Evolutionary conservation across 805 yeast genomes (phyloP).

Genomic region (Wickerhamiella galacta): DNA sequence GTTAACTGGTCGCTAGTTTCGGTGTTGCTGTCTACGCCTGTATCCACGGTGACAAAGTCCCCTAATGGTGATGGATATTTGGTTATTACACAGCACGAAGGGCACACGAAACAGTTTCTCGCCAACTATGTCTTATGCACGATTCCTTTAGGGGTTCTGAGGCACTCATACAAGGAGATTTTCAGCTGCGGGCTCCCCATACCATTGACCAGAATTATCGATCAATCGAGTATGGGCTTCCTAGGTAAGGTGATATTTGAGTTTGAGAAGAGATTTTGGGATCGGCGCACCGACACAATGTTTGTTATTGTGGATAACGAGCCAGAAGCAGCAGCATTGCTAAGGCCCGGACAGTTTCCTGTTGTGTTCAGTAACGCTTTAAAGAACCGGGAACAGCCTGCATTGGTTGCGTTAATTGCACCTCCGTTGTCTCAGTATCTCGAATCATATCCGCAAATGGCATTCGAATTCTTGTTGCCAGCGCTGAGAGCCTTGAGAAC

Average conservation of each 20-base stretch:
- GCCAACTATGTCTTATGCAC: slow-evolving; percentile 54
- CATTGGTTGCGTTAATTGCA: slow-evolving; percentile 51
- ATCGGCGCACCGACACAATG: slow-evolving; percentile 32
- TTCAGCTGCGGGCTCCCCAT: slow-evolving; percentile 44
- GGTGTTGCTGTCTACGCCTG: slow-evolving; percentile 29
- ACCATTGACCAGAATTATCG: slow-evolving; percentile 25
- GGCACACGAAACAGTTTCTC: slow-evolving; percentile 9
- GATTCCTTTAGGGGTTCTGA: slow-evolving; percentile 59
- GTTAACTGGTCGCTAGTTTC: slow-evolving; percentile 24
- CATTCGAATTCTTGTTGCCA: slow-evolving; percentile 46
- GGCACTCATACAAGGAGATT: slow-evolving; percentile 19
- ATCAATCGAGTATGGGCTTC: slow-evolving; percentile 41
- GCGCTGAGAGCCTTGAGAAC: slow-evolving; percentile 21
- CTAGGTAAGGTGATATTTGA: slow-evolving; percentile 61
- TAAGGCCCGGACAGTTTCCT: slow-evolving; percentile 40
- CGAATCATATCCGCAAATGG: slow-evolving; percentile 31
- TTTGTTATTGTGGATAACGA: slow-evolving; percentile 26
- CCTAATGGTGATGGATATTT: neutral
- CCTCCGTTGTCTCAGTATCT: slow-evolving; percentile 52
- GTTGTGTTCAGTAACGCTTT: slow-evolving; percentile 43
- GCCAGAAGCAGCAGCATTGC: slow-evolving; percentile 6
- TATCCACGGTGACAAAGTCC: slow-evolving; percentile 23
- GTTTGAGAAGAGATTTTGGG: slow-evolving; percentile 49
- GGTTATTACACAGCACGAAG: neutral
- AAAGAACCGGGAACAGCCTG: slow-evolving; percentile 29